Conservation (phyloP, 805 yeast genomes). For the Suhomyces sp. region DNA sequence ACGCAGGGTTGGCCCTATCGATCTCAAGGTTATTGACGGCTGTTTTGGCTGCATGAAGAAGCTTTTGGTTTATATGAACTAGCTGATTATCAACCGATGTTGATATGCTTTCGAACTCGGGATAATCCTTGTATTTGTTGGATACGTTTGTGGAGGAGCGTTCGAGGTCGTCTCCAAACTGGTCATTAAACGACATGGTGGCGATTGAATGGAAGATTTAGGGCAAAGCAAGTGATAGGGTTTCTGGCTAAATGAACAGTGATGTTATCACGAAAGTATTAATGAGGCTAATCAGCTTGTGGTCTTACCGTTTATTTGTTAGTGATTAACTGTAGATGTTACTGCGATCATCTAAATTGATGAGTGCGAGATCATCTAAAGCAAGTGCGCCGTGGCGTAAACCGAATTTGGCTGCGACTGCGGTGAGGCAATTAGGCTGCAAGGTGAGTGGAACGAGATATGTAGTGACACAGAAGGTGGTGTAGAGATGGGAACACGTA, state of each 20-base stretch:
- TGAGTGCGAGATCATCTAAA: not conserved
- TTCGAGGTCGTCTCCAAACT: constrained; percentile 27
- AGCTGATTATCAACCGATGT: constrained; percentile 31
- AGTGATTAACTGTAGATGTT: not conserved
- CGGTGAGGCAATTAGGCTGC: not conserved
- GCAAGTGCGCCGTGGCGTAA: not conserved
- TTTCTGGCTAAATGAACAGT: not conserved
- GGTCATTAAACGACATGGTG: constrained; percentile 27
- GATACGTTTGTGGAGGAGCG: constrained; percentile 18
- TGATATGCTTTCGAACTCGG: constrained; percentile 36
- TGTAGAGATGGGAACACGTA: not conserved
- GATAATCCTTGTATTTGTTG: constrained; percentile 34
- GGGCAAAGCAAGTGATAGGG: not conserved
- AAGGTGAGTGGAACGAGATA: too few species aligned
- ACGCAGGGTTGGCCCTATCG: constrained; percentile 6
- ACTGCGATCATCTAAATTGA: not conserved
- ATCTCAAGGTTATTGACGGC: constrained; percentile 2
- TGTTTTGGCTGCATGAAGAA: constrained; percentile 10
- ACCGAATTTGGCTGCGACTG: not conserved
- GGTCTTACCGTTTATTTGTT: not conserved
- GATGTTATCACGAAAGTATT: not conserved
- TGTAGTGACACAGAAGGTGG: not conserved
- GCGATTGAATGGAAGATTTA: not conserved
- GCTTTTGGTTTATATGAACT: constrained; percentile 25
- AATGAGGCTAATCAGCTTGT: not conserved